These are phyloP conservation scores for Populus nigra DNA, from an alignment of 345 rosid genomes.

Conservation along the genomic window DNA sequence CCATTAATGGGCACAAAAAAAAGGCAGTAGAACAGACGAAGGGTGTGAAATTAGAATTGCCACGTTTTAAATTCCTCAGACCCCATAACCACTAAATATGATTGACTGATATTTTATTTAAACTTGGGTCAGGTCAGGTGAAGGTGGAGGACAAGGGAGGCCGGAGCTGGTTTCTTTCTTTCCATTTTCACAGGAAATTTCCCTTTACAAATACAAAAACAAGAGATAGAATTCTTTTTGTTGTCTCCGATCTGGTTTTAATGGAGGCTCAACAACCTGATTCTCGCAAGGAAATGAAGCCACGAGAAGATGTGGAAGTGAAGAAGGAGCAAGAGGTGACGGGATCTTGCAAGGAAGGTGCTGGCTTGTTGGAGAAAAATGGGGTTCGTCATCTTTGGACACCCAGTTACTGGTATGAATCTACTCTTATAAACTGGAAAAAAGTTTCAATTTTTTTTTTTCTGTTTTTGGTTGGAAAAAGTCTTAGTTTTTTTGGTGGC, in stretches of 20 bases:
- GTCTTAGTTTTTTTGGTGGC: neutral
- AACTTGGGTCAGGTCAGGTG: neutral
- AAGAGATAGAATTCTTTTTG: neutral
- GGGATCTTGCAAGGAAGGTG: constrained; percentile 8
- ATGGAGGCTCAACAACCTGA: constrained; percentile 24
- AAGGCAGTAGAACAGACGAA: neutral
- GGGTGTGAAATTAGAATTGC: neutral
- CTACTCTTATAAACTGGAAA: neutral
- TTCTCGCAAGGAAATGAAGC: constrained; percentile 24
- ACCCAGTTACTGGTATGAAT: neutral
- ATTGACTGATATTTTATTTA: neutral
- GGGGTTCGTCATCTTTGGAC: neutral
- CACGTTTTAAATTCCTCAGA: constrained; percentile 10
- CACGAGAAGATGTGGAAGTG: constrained; percentile 10
- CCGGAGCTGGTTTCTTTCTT: neutral
- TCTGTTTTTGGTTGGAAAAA: too few species aligned
- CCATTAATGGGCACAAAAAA: neutral
- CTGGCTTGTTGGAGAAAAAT: neutral
- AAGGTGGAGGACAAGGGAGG: neutral
- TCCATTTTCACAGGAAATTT: neutral
- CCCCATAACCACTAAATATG: neutral
- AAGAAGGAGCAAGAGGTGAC: neutral
- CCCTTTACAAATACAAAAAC: neutral
- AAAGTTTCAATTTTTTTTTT: neutral
- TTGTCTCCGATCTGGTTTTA: constrained; percentile 9